A percentile compares a stretch with the other conserved stretches of the same genome.
phyloP scores from a whole-genome alignment of 495 filamentous ascomycete species.

The Aspergillus sclerotiicarbonarius region DNA sequence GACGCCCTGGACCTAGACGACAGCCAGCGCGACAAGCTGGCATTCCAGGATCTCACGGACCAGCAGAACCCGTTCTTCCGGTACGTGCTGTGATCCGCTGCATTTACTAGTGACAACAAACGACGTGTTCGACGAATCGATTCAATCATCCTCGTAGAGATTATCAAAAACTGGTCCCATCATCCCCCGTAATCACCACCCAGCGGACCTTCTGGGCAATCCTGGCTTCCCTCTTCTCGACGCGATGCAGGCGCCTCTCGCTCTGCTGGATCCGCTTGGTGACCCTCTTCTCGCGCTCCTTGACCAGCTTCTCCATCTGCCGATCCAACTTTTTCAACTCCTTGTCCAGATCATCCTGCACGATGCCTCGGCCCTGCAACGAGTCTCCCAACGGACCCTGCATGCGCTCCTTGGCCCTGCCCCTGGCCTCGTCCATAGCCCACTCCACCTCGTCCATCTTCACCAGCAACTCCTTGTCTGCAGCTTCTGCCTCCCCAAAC shows the following conservation, averaged over 20 bases:
- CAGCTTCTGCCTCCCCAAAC: constrained; percentile 6
- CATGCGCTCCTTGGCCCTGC: constrained; percentile 6
- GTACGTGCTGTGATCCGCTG: constrained; percentile 62
- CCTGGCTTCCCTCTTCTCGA: constrained; percentile 16
- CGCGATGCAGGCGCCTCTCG: constrained; percentile 9
- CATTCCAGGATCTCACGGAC: constrained; percentile 73
- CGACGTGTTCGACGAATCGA: background rate
- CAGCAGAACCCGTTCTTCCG: constrained; percentile 72
- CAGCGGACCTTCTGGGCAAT: constrained; percentile 19
- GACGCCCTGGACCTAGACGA: constrained; percentile 53
- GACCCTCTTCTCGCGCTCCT: constrained; percentile 13
- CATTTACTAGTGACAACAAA: too few relatives aligned
- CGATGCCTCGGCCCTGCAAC: constrained; percentile 1
- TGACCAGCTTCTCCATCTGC: constrained; percentile 12
- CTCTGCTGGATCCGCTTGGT: constrained; percentile 1
- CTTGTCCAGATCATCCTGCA: constrained; percentile 18
- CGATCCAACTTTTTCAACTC: constrained; percentile 14
- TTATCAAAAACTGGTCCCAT: constrained; percentile 12
- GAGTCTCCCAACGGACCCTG: constrained; percentile 16
- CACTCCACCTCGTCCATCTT: constrained; percentile 9
- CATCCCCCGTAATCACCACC: constrained; percentile 17
- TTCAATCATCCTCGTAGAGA: constrained; percentile 14
- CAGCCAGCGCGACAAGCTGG: constrained; percentile 58
- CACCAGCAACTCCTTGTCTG: constrained; percentile 4
- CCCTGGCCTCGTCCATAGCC: constrained; percentile 1